phyloP scores from a whole-genome alignment of 495 filamentous ascomycete genomes.

The Endocarpon pusillum region DNA sequence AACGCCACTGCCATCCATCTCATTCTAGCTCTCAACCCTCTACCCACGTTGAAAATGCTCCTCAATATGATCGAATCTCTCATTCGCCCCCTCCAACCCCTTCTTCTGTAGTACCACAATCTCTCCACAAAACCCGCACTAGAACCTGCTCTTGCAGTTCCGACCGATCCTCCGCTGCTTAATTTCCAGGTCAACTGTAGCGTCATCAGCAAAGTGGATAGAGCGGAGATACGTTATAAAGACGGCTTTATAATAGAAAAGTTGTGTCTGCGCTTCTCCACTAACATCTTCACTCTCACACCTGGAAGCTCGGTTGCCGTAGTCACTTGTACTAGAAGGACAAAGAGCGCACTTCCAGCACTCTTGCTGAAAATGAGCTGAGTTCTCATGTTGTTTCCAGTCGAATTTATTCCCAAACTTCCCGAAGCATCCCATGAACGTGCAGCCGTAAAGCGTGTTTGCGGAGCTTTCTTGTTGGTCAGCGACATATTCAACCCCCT shows the following conservation, averaged over 20 bases:
- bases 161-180: slow-evolving; percentile 46
- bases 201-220: slow-evolving; percentile 37
- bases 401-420: slow-evolving; percentile 85
- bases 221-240: slow-evolving; percentile 43
- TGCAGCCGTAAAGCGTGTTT: slow-evolving; percentile 86
- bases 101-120: slow-evolving; percentile 37
- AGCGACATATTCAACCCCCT: slow-evolving; percentile 52
- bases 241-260: slow-evolving; percentile 42
- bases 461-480: slow-evolving; percentile 73
- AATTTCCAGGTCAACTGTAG: slow-evolving; percentile 16
- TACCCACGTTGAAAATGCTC: too few relatives aligned
- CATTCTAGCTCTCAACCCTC: too few relatives aligned
- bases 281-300: too few relatives aligned
- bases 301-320: slow-evolving; percentile 5
- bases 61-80: slow-evolving; percentile 79
- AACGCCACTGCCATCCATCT: too few relatives aligned
- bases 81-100: slow-evolving; percentile 45
- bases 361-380: slow-evolving; percentile 61
- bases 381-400: slow-evolving; percentile 92
- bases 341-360: slow-evolving; percentile 56
- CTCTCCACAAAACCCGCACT: slow-evolving; percentile 73
- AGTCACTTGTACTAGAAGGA: slow-evolving; percentile 14
- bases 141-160: slow-evolving; percentile 55
- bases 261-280: slow-evolving; percentile 37
- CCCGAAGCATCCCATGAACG: slow-evolving; percentile 53